phyloP scores from a whole-genome alignment of 306 rosid species.

The Calophaca sinica region DNA sequence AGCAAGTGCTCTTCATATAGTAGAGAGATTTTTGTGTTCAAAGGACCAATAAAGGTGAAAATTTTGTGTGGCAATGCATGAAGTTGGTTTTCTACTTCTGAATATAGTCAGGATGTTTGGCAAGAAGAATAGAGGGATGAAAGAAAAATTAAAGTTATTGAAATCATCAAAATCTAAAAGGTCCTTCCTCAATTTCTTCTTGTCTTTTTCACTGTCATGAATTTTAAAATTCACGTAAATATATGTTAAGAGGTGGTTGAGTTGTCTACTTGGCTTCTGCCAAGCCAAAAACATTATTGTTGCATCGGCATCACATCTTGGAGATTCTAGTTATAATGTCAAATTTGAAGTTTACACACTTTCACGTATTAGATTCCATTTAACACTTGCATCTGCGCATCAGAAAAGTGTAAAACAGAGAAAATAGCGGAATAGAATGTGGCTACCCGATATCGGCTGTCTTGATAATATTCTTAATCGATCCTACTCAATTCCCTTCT shows the following conservation, averaged over 20 bases:
- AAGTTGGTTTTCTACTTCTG: not conserved
- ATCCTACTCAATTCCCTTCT: not conserved
- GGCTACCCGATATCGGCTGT: not conserved
- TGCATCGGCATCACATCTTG: not conserved
- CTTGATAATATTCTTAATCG: not conserved
- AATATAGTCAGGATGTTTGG: not conserved
- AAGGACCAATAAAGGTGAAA: not conserved
- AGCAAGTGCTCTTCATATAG: not conserved
- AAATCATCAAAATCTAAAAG: not conserved
- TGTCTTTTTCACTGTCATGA: not conserved
- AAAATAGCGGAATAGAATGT: not conserved
- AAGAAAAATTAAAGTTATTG: not conserved
- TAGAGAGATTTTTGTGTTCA: not conserved
- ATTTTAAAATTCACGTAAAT: too few relatives aligned
- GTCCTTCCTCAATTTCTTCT: not conserved
- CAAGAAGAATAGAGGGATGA: not conserved
- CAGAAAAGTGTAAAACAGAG: not conserved
- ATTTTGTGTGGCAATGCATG: not conserved
- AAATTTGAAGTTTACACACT: not conserved
- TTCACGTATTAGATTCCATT: slow-evolving; percentile 18
- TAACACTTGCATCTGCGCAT: not conserved
- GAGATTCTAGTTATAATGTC: not conserved
- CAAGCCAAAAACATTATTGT: not conserved
- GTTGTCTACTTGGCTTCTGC: too few relatives aligned
- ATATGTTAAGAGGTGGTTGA: too few relatives aligned